Evolutionary conservation across 2,329 filamentous ascomycete genomes (phyloP), one percentile per base, ranked within the genome.

Genomic region (Arthrobotrys sphaeroides): DNA sequence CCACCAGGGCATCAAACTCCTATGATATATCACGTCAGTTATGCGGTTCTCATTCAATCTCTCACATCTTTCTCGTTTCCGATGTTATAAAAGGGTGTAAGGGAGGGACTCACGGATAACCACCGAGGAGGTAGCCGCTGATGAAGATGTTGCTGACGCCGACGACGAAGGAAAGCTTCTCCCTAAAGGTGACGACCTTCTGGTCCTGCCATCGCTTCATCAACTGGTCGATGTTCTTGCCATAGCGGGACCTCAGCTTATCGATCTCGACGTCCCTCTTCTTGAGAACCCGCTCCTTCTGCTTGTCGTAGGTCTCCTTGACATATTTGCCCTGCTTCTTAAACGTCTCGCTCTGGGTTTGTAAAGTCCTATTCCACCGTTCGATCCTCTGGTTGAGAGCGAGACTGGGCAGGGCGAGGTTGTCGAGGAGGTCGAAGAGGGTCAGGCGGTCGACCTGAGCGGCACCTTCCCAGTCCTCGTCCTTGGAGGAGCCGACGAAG

Each of bases 61-160:
- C n/a, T n/a, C n/a, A n/a, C n/a, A n/a, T n/a, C n/a, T n/a, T n/a
- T n/a, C n/a, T n/a, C n/a, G n/a, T n/a, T n/a, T n/a, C n/a, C n/a
- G n/a, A n/a, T n/a, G 3, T 18, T 18, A 7, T 22, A 13, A 24
- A 40, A 28, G n/a, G 20, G 16, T 0, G n/a, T n/a, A n/a, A n/a
- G n/a, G 18, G 16, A 12, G 33, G 38, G 22, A 36, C 40, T 55
- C 49, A 80, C 0, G 95, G 93, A 79, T 87, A 90, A 28, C 89
- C 93, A 75, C 95, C 95, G 62, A 99, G 91, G 51, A 99, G 85
- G 82, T 97, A 98, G 70, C 94, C 95, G 78, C 93, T 96, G 81
- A 98, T 89, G 83, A 99, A 96, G 82, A 99, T 95, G 84, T 99
- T 99, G 84, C 97, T 88, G 78, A 97, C 94, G 80, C 93, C 95